Conservation (phyloP, 176 grass and related monocot species). For the Zoysia pacifica region DNA sequence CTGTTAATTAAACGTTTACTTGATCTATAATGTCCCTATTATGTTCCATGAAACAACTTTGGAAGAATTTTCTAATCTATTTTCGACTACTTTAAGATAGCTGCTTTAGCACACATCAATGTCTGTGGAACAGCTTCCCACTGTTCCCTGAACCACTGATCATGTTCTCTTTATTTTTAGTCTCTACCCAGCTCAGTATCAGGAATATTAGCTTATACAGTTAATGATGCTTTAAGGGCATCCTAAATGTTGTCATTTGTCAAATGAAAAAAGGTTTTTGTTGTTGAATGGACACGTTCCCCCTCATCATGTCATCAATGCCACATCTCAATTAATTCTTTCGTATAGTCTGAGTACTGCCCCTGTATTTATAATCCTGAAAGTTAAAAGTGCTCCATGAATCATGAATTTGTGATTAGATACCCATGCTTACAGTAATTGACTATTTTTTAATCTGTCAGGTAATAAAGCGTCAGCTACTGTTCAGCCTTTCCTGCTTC, state of each 20-base stretch:
- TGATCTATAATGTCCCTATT: neutral
- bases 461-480: conserved; percentile 86
- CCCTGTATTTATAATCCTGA: no score
- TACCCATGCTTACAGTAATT: conserved; percentile 7
- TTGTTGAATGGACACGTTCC: no score
- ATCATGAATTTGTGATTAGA: neutral
- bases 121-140: conserved; percentile 3
- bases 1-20: neutral
- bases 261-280: neutral
- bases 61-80: neutral
- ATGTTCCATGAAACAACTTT: conserved; percentile 6
- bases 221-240: conserved; percentile 11
- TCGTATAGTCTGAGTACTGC: neutral
- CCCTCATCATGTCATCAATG: neutral
- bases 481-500: conserved; percentile 82
- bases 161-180: neutral
- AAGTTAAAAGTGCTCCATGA: no score
- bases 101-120: neutral
- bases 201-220: neutral
- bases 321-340: neutral
- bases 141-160: no score
- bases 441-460: conserved; percentile 35
- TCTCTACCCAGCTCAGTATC: neutral
- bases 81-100: neutral
- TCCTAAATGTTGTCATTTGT: no score